phyloP scores from a whole-genome alignment of 805 yeast species.

The Wickerhamiella galacta region DNA sequence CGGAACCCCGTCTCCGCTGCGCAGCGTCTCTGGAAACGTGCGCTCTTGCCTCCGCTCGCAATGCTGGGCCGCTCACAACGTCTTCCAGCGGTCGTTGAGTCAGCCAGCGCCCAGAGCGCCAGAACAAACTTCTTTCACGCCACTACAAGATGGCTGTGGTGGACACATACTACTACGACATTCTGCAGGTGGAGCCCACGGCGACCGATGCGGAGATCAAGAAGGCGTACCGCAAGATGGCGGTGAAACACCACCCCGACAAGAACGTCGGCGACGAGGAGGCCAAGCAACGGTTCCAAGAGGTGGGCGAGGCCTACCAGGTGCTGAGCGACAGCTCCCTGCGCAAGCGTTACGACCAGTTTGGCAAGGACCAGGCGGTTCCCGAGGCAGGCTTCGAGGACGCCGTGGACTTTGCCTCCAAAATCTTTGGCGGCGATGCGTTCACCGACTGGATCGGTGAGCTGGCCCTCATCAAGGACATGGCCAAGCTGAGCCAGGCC shows the following conservation, averaged over 20 bases:
- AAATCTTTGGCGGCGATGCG: conserved; percentile 85
- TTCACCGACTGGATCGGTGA: conserved; percentile 82
- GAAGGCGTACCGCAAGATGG: conserved; percentile 82
- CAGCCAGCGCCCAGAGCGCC: too few relatives aligned
- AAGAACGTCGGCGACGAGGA: conserved; percentile 88
- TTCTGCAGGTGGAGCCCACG: conserved; percentile 45
- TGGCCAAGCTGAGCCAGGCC: conserved; percentile 44
- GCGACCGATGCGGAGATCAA: conserved; percentile 76
- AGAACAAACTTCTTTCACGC: background rate
- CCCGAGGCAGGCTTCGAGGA: conserved; percentile 64
- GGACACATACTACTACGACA: conserved; percentile 77
- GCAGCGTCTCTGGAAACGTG: too few relatives aligned
- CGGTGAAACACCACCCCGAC: conserved; percentile 85
- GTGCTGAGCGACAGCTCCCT: conserved; percentile 58
- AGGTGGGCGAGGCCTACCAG: conserved; percentile 35
- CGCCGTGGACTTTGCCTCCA: conserved; percentile 68
- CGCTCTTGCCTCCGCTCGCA: too few relatives aligned
- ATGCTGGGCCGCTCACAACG: too few relatives aligned
- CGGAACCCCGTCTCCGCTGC: too few relatives aligned
- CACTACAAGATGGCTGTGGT: conserved; percentile 29
- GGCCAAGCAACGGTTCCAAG: conserved; percentile 80
- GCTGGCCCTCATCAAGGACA: conserved; percentile 56
- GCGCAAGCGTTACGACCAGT: conserved; percentile 62
- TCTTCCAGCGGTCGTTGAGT: too few relatives aligned
- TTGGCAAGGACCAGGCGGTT: conserved; percentile 62